Conservation (phyloP, 331 rosid genomes). For the Arachis monticola region DNA sequence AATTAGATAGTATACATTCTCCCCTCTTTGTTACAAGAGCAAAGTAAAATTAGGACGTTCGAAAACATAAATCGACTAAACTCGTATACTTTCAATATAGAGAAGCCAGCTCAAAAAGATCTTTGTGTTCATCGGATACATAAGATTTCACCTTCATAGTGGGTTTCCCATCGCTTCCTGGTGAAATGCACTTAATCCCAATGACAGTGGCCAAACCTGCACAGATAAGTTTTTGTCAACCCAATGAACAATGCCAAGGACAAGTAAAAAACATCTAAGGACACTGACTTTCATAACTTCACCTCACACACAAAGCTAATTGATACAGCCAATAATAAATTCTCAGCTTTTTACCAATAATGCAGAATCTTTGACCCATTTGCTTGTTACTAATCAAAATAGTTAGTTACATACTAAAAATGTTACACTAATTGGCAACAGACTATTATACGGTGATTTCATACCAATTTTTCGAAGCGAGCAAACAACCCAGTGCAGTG, state of each 20-base stretch:
- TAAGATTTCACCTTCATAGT: constrained; percentile 67
- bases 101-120: constrained; percentile 70
- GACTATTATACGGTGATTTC: no score
- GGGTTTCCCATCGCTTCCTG: constrained; percentile 57
- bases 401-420: no score
- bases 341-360: neutral
- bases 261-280: constrained; percentile 5
- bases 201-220: constrained; percentile 84
- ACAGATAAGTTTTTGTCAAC: constrained; percentile 16
- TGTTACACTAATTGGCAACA: no score
- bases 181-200: constrained; percentile 78
- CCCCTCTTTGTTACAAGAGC: no score
- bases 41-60: neutral
- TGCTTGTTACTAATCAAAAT: no score
- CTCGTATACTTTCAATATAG: constrained; percentile 44
- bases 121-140: constrained; percentile 61
- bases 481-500: no score
- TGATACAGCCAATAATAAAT: neutral
- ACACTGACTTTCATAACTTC: neutral
- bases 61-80: neutral
- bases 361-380: no score
- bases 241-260: neutral
- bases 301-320: constrained; percentile 14
- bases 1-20: no score
- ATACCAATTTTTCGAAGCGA: no score